These are phyloP conservation scores for Phaseolus coccineus DNA, from an alignment of 331 rosid species.

Conservation along the genomic window DNA sequence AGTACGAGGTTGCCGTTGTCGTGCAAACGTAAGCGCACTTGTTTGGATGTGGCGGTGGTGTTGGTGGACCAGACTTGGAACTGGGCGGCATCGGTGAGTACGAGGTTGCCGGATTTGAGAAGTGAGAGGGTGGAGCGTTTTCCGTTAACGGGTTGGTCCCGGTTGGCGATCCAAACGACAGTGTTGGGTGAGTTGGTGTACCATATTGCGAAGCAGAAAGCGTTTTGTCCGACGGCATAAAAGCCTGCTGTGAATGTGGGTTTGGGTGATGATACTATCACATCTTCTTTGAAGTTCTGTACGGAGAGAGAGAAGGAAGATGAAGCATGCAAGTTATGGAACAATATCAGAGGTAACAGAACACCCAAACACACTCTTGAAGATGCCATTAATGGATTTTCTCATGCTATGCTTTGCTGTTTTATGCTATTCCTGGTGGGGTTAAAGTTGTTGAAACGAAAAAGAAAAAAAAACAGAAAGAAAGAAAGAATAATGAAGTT, in stretches of 20 bases:
- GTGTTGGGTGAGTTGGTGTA: background rate
- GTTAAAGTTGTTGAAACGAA: too few species aligned
- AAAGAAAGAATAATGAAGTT: too few species aligned
- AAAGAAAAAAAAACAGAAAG: too few species aligned
- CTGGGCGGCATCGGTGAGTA: background rate
- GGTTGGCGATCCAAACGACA: constrained; percentile 4
- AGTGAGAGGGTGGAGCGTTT: constrained; percentile 8
- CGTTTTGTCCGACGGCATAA: background rate
- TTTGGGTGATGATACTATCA: background rate
- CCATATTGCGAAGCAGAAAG: constrained; percentile 6
- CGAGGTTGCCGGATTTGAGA: background rate
- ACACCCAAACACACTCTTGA: background rate
- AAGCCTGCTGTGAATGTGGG: constrained; percentile 7
- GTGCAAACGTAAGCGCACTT: background rate
- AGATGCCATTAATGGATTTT: background rate
- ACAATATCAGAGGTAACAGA: background rate
- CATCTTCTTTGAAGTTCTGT: background rate
- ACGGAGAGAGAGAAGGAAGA: background rate
- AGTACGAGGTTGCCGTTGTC: constrained; percentile 1
- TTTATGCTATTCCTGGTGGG: too few species aligned
- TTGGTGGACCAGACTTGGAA: constrained; percentile 1
- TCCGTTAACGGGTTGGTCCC: background rate
- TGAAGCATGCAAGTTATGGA: background rate
- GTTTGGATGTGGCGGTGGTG: background rate
- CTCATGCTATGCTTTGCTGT: too few species aligned